These are phyloP conservation scores for Daldinia eschscholtzii DNA, from an alignment of 2,329 filamentous ascomycete species.

Conservation along the genomic window DNA sequence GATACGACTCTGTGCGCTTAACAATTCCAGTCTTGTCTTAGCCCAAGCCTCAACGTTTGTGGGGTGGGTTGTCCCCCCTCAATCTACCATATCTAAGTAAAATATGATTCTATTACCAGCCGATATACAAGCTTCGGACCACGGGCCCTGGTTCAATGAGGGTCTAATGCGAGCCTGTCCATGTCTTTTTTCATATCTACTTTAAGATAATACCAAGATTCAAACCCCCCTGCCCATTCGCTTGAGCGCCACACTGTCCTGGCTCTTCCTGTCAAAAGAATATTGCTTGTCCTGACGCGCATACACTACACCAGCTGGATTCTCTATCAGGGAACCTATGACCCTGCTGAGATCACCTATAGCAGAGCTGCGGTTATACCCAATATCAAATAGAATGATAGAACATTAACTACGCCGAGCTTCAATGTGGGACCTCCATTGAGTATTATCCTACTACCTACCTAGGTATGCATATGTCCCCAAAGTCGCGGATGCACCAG, in stretches of 20 bases:
- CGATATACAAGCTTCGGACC: constrained; percentile 4
- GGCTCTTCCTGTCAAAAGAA: constrained; percentile 22
- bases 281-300: constrained; percentile 22
- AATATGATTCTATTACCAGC: constrained; percentile 6
- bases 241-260: not conserved
- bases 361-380: constrained; percentile 17
- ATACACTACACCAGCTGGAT: constrained; percentile 6
- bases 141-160: not conserved
- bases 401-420: constrained; percentile 14
- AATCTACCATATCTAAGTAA: constrained; percentile 15
- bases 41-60: constrained; percentile 27
- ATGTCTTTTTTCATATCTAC: not conserved
- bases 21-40: constrained; percentile 47
- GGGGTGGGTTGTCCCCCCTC: constrained; percentile 25
- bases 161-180: constrained; percentile 5
- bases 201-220: constrained; percentile 8
- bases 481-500: constrained; percentile 23
- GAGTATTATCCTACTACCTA: constrained; percentile 13
- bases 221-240: constrained; percentile 5
- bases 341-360: constrained; percentile 9
- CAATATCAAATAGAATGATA: constrained; percentile 9
- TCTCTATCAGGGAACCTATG: constrained; percentile 21
- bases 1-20: constrained; percentile 47
- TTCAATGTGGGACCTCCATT: constrained; percentile 6
- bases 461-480: constrained; percentile 15